Evolutionary conservation across 345 rosid species (phyloP).

Genomic region (Mallotus nudiflorus): DNA sequence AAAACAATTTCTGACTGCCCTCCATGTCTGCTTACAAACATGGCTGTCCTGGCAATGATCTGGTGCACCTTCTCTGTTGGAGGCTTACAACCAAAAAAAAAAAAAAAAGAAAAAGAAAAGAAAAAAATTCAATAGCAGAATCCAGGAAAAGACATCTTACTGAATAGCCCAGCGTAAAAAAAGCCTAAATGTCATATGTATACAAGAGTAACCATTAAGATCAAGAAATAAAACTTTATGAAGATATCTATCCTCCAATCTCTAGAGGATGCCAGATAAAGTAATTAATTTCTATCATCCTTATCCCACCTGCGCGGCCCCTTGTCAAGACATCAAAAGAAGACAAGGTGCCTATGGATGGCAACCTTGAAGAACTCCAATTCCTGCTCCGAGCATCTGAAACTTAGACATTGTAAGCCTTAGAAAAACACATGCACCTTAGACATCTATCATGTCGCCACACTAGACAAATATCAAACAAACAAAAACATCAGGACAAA

Average conservation of each 20-base stretch:
- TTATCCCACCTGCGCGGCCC: slow-evolving; percentile 97
- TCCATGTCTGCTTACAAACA: slow-evolving; percentile 79
- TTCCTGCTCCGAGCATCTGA: slow-evolving; percentile 98
- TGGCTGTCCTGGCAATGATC: slow-evolving; percentile 85
- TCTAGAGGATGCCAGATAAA: slow-evolving; percentile 50
- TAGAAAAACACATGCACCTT: slow-evolving; percentile 86
- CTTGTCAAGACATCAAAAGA: slow-evolving; percentile 90
- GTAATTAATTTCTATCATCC: slow-evolving; percentile 66
- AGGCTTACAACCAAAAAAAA: slow-evolving; percentile 90
- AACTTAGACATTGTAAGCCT: slow-evolving; percentile 99
- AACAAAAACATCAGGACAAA: slow-evolving; percentile 33
- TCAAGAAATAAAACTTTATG: slow-evolving; percentile 57
- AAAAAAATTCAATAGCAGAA: slow-evolving; percentile 1
- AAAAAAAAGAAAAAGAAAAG: too few species aligned
- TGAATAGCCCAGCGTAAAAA: slow-evolving; percentile 24
- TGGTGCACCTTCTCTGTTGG: slow-evolving; percentile 88
- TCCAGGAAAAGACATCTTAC: slow-evolving; percentile 24
- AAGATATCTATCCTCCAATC: slow-evolving; percentile 59
- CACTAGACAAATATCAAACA: slow-evolving; percentile 48
- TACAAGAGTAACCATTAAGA: slow-evolving; percentile 53
- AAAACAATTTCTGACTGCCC: slow-evolving; percentile 91
- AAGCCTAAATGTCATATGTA: slow-evolving; percentile 43
- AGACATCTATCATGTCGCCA: slow-evolving; percentile 59
- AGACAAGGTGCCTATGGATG: slow-evolving; percentile 84
- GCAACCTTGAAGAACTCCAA: slow-evolving; percentile 70